These are phyloP conservation scores for Lentinula raphanica DNA, from an alignment of 768 basidiomycete species.

Conservation along the genomic window DNA sequence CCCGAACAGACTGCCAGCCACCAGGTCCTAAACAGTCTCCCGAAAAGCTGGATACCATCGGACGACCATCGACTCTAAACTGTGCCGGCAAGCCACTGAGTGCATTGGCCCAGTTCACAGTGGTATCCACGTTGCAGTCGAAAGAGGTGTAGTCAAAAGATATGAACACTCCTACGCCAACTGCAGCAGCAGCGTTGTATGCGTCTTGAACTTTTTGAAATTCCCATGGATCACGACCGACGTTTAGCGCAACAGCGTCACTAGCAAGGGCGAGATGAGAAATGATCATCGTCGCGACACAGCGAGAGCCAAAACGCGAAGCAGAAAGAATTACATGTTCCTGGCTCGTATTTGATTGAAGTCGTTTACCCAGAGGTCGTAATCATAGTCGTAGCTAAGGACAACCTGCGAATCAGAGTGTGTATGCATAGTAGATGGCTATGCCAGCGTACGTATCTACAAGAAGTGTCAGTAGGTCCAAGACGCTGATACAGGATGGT, in stretches of 20 bases:
- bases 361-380: conserved; percentile 36
- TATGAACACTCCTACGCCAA: conserved; percentile 46
- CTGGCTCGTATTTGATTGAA: conserved; percentile 34
- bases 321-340: conserved; percentile 30
- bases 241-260: conserved; percentile 61
- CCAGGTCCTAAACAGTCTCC: conserved; percentile 1
- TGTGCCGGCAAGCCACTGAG: background rate
- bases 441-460: conserved; percentile 35
- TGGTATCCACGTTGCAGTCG: conserved; percentile 34
- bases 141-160: conserved; percentile 54
- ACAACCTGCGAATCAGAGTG: background rate
- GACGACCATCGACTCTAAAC: background rate
- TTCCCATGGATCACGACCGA: conserved; percentile 53
- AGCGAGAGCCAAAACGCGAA: background rate
- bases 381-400: conserved; percentile 33
- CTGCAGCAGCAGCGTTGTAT: conserved; percentile 39
- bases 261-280: conserved; percentile 16
- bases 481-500: too few species aligned
- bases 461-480: background rate
- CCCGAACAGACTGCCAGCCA: conserved; percentile 29
- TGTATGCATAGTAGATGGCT: background rate
- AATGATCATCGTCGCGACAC: background rate
- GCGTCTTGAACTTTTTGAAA: conserved; percentile 41
- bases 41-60: conserved; percentile 2
- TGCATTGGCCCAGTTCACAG: background rate